Evolutionary conservation across 1,284 basidiomycete species (phyloP).

Genomic region (Cystobasidium pallidum): DNA sequence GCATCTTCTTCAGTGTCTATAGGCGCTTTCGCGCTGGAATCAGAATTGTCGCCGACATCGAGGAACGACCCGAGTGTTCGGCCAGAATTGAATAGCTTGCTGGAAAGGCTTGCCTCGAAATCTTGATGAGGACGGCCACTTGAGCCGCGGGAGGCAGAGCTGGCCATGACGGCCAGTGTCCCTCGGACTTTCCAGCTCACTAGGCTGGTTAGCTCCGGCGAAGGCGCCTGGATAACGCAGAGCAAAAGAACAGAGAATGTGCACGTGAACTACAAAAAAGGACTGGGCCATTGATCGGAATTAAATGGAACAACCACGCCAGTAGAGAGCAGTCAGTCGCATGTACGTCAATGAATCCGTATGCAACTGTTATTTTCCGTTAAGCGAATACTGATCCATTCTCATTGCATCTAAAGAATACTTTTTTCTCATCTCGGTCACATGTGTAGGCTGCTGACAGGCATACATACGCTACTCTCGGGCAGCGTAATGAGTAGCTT

Average conservation of each 20-base stretch:
- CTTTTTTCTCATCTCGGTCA: background rate
- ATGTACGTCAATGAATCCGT: too few species aligned
- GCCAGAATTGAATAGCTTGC: constrained; percentile 26
- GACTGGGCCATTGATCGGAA: background rate
- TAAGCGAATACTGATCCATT: background rate
- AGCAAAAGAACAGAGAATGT: background rate
- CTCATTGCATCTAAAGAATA: constrained; percentile 8
- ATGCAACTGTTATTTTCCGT: too few species aligned
- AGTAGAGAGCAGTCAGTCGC: too few species aligned
- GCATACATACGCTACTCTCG: background rate
- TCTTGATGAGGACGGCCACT: background rate
- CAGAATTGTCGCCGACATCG: constrained; percentile 8
- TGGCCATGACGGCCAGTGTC: background rate
- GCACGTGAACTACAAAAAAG: constrained; percentile 3
- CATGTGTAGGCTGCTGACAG: background rate
- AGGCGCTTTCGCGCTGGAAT: background rate
- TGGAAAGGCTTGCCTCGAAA: constrained; percentile 7
- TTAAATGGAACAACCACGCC: too few species aligned
- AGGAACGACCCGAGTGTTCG: constrained; percentile 5
- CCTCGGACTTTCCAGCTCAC: too few species aligned
- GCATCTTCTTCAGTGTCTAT: background rate
- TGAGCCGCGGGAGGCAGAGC: background rate
- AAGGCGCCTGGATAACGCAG: too few species aligned
- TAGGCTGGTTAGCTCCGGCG: too few species aligned
- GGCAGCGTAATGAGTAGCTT: too few species aligned